phyloP scores from a whole-genome alignment of 2,329 filamentous ascomycete species.

The Cryphonectria carpinicola region DNA sequence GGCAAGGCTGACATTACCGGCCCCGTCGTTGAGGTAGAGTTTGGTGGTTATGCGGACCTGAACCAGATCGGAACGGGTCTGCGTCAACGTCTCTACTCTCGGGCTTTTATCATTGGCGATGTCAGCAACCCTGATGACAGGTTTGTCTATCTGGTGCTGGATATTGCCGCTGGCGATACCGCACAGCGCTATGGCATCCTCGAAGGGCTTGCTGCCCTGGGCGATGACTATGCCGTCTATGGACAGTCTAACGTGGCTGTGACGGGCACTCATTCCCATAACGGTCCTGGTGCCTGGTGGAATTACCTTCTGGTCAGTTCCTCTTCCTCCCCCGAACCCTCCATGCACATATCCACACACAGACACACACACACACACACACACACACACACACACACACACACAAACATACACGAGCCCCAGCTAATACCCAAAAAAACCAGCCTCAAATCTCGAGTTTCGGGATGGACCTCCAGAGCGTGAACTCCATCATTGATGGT shows the following conservation, averaged over 20 bases:
- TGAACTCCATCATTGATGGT: slow-evolving; percentile 86
- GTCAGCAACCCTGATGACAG: slow-evolving; percentile 67
- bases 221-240: slow-evolving; percentile 75
- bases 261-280: slow-evolving; percentile 91
- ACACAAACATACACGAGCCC: too few relatives aligned
- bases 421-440: neutral
- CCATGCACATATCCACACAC: neutral
- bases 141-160: slow-evolving; percentile 85
- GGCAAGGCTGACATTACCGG: slow-evolving; percentile 66
- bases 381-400: too few relatives aligned
- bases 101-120: slow-evolving; percentile 85
- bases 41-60: slow-evolving; percentile 91
- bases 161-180: slow-evolving; percentile 86
- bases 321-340: neutral
- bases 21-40: slow-evolving; percentile 85
- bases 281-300: slow-evolving; percentile 88
- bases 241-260: slow-evolving; percentile 81
- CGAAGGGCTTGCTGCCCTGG: slow-evolving; percentile 70
- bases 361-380: too few relatives aligned
- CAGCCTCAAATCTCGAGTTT: slow-evolving; percentile 82
- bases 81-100: slow-evolving; percentile 84
- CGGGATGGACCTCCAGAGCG: slow-evolving; percentile 86
- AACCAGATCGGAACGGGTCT: slow-evolving; percentile 81
- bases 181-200: slow-evolving; percentile 87
- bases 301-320: slow-evolving; percentile 74